Base-by-base conservation (phyloP, 1,284 basidiomycete species). In the Neonothopanus nambi region DNA sequence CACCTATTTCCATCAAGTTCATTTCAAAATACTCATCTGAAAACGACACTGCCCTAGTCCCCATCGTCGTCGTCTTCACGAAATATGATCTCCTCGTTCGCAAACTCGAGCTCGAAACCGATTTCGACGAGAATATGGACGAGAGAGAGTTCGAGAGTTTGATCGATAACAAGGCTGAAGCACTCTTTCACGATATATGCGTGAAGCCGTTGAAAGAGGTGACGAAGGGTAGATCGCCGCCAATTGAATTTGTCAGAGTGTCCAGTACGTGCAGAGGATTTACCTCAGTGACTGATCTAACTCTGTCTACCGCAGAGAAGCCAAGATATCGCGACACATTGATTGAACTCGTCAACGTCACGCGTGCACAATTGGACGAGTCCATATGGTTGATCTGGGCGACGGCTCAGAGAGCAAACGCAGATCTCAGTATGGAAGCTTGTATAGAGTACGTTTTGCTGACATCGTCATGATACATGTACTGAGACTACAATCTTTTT, bases 31-130 rank as follows among this genome's bases (percentile, higher is more conserved):
- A 13, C 35, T 13, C 24, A 38, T 9, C 13, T 36, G 20, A 21
- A 23, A 45, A 26, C 26, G 24, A 21, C 39, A 39, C 18, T 21
- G 17, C 20, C 20, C n/a, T n/a, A 67, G 66, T 67, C 2, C 67
- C 67, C 3, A 52, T 67, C 23, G 58, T 68, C 23, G 61, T 63
- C 3, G 63, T 67, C 2, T 68, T 68, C 52, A 68, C 66, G 2
- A 61, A 68, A 54, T 67, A 58, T 39, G 66, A 68, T 49, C 50
- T 45, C 8, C 55, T 68, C 11, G 56, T 64, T 17, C 24, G 28
- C 18, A 52, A 52, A 4, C 40, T 56, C 21, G 49, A 55, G 26
- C 55, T 41, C 20, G 46, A 54, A 20, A 50, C 37, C 9, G 50
- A 52, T 15, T 41, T 17, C 15, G 35, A 35, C 36, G 48, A 50